Base-by-base conservation (phyloP, 257 asterid genomes). In the Solanum pinnatisectum region DNA sequence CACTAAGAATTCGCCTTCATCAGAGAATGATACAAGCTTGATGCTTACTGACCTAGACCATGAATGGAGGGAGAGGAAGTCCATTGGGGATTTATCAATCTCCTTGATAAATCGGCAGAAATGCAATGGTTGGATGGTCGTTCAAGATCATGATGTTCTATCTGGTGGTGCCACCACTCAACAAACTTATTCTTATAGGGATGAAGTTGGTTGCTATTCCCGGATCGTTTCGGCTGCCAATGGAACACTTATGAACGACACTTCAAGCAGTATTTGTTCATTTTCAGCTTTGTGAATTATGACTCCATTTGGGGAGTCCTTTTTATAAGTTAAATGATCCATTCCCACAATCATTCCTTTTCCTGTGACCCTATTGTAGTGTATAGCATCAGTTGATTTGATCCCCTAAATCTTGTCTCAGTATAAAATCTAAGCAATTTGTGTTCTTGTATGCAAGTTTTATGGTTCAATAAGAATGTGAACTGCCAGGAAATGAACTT, bases 91-190 rank as follows among this genome's bases (percentile, higher is more conserved):
- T 16, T 76, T 65, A 20, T 30, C 83, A 83, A 93, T 92, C 90
- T 86, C 72, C 14, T 32, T 92, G 88, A 56, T 18, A 10, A 95
- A 90, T 88, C 89, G 37, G 25, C 98, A 96, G 90, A 35, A 88
- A 81, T 90, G 92, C 42, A 87, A 74, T 0, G 98, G 99, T 40
- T 92, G 98, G 96, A 92, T 95, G 95, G 90, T 88, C 49, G 95
- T 96, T 40, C 87, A 88, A 84, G 97, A 91, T 65, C 88, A 92
- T 5, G 91, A 92, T 84, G 97, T 95, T 59, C 84, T 97, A 82
- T 91, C 94, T 44, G 98, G 98, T 46, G 85, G 88, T 3, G 97
- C 94, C 16, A 89, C 83, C 22, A 93, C 95, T 12, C 65, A 35
- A 8, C 97, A 95, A 49, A 90, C 68, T 23, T 95, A 94, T 37